Conservation (phyloP, 2,329 filamentous ascomycete species). For the Clonostachys sp. region DNA sequence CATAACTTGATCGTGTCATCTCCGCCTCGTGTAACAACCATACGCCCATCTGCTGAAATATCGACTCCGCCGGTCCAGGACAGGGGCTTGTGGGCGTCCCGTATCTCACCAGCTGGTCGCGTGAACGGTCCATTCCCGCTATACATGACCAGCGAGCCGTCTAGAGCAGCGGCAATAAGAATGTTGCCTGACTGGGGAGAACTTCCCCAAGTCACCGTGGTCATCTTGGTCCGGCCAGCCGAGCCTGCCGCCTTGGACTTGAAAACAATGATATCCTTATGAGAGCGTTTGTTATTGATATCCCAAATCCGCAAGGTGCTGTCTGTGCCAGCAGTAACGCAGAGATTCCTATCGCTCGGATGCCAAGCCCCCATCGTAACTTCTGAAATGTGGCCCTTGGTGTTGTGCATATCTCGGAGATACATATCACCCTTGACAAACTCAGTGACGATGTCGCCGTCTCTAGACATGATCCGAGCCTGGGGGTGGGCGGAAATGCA, state of each 20-base stretch:
- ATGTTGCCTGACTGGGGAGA: conserved; percentile 74
- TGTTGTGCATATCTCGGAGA: conserved; percentile 92
- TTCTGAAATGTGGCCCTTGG: conserved; percentile 93
- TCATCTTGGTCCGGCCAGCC: conserved; percentile 90
- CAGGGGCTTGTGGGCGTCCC: conserved; percentile 73
- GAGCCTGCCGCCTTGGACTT: conserved; percentile 87
- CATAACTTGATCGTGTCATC: conserved; percentile 93
- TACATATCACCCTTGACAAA: conserved; percentile 99
- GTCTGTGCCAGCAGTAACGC: conserved; percentile 88
- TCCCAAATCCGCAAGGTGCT: conserved; percentile 98
- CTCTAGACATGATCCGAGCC: conserved; percentile 81
- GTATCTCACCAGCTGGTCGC: conserved; percentile 76
- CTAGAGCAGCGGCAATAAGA: conserved; percentile 77
- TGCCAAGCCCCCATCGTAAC: conserved; percentile 89
- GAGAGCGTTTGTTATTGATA: conserved; percentile 81
- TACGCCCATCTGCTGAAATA: conserved; percentile 83
- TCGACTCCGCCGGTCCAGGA: conserved; percentile 93
- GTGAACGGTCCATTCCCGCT: conserved; percentile 81
- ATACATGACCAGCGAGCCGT: conserved; percentile 91
- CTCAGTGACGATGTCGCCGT: conserved; percentile 80
- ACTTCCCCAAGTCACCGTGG: conserved; percentile 81
- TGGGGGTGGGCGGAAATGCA: conserved; percentile 87
- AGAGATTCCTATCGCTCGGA: conserved; percentile 77
- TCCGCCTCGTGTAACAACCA: conserved; percentile 86
- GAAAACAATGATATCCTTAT: conserved; percentile 93